These are phyloP conservation scores for Andalucia godoyi DNA, from an alignment of 78 protist species.

Conservation along the genomic window DNA sequence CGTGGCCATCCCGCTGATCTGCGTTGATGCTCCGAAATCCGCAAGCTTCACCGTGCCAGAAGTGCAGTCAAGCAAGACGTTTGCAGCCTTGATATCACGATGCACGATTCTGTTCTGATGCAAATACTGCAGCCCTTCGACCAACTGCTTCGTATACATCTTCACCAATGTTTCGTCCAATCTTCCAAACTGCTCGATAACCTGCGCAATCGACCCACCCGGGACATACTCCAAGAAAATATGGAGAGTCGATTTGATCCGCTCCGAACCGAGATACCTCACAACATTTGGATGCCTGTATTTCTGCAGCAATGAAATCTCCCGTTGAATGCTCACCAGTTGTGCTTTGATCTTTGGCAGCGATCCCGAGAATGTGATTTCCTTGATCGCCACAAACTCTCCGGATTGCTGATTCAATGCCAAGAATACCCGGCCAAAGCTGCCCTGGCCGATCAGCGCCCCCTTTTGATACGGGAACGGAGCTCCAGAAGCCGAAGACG, in stretches of 20 bases:
- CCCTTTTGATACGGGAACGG: background rate
- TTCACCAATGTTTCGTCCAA: background rate
- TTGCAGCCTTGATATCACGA: slow-evolving; percentile 9
- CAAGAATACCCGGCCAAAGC: slow-evolving; percentile 7
- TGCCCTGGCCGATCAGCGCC: slow-evolving; percentile 5
- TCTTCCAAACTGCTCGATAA: background rate
- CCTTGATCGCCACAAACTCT: slow-evolving; percentile 8
- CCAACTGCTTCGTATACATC: background rate
- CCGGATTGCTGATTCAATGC: slow-evolving; percentile 11
- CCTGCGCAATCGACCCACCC: background rate
- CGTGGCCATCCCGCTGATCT: background rate
- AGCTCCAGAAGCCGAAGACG: background rate
- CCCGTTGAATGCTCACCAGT: background rate
- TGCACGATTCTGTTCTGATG: background rate
- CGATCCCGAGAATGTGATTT: no score
- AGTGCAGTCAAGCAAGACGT: slow-evolving; percentile 15
- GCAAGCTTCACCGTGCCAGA: slow-evolving; percentile 34
- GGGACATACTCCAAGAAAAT: background rate
- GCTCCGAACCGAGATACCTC: slow-evolving; percentile 29
- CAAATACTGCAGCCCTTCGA: slow-evolving; percentile 7
- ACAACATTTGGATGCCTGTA: slow-evolving; percentile 34
- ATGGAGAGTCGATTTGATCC: background rate
- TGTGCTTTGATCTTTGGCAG: no score
- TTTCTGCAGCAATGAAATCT: background rate
- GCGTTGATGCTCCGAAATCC: slow-evolving; percentile 29